A percentile compares a stretch with the other conserved stretches of the same genome.
Conservation (phyloP, 805 yeast species). For the Tanozyma kutaoensis region DNA sequence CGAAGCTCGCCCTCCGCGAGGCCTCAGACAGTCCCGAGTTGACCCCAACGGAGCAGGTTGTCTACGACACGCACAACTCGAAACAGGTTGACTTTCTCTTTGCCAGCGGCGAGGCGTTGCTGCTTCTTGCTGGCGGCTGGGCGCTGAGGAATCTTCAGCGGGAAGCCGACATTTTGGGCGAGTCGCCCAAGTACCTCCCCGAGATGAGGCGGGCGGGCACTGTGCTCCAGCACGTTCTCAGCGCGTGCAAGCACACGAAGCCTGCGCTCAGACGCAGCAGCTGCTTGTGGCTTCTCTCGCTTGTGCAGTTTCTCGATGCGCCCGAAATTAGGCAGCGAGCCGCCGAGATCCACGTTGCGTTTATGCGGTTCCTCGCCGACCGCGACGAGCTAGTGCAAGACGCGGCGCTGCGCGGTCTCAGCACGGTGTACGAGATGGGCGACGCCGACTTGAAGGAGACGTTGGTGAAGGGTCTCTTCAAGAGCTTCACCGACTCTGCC, state of each 20-base stretch:
- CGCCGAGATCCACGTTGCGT: conserved; percentile 55
- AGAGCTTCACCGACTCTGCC: conserved; percentile 65
- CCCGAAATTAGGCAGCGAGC: conserved; percentile 26
- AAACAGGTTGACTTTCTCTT: conserved; percentile 70
- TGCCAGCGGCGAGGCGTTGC: conserved; percentile 73
- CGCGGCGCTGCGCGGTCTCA: conserved; percentile 79
- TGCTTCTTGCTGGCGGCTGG: conserved; percentile 69
- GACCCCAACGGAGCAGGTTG: conserved; percentile 23
- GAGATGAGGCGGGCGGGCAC: conserved; percentile 8
- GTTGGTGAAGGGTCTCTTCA: conserved; percentile 57
- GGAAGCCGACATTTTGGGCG: conserved; percentile 40
- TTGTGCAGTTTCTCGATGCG: conserved; percentile 60
- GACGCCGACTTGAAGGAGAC: conserved; percentile 52
- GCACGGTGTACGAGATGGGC: conserved; percentile 71
- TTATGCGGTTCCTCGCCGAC: conserved; percentile 69
- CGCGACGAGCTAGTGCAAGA: conserved; percentile 85
- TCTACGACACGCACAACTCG: conserved; percentile 47
- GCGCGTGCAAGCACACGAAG: conserved; percentile 45
- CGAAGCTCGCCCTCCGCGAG: conserved; percentile 34
- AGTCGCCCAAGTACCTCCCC: conserved; percentile 6
- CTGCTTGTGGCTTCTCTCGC: conserved; percentile 75
- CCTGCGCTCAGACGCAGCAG: conserved; percentile 66
- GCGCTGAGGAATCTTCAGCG: conserved; percentile 39
- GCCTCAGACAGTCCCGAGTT: conserved; percentile 5
- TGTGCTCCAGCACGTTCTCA: conserved; percentile 37